Evolutionary conservation across 805 yeast species (phyloP), one percentile per base, ranked within the genome.

Genomic region (Jamesozyma lodderae): DNA sequence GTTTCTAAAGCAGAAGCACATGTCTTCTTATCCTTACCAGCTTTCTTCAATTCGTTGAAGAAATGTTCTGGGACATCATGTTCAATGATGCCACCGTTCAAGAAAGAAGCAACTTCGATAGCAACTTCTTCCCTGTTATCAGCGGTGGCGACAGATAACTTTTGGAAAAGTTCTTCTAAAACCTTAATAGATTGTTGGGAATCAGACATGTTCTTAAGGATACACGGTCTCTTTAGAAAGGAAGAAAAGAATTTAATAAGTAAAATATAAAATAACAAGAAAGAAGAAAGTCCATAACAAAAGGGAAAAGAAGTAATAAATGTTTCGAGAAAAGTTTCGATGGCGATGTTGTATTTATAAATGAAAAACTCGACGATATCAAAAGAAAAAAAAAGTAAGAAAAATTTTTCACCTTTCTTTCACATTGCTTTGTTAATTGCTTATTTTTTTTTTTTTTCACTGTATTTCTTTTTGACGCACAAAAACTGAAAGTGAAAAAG

Each of bases 21-120:
- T 54, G 72, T 70, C 76, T 90, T 88, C 78, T 86, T 85, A 77
- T 77, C 76, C 65, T 72, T 69, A 59, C 90, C 71, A 53, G 92
- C 78, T 57, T 74, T 75, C 63, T 74, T 70, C 64, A 92, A 77
- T 64, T 81, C 76, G 47, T 66, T 67, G 67, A 90, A 85, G 77
- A 90, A 87, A 59, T 76, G 79, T 59, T 70, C 79, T 59, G 99
- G 97, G 52, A 87, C 92, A 70, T 90, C 97, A 69, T 92, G 97
- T 74, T 92, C 98, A 66, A 90, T 88, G 70, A 88, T 87, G 62
- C 90, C 84, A 54, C 96, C 94, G 71, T 90, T 90, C 68, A 92
- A 76, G 75, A 92, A 88, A 47, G 92, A 75, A 51, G 97, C 77
- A 58, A 92, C 84, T 64, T 84, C 85, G 58, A 81, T 66, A 61